Percentiles rank a stretch among this genome's conserved stretches.
phyloP scores from a whole-genome alignment of 1,139 yeast genomes.

The Candida sp. region DNA sequence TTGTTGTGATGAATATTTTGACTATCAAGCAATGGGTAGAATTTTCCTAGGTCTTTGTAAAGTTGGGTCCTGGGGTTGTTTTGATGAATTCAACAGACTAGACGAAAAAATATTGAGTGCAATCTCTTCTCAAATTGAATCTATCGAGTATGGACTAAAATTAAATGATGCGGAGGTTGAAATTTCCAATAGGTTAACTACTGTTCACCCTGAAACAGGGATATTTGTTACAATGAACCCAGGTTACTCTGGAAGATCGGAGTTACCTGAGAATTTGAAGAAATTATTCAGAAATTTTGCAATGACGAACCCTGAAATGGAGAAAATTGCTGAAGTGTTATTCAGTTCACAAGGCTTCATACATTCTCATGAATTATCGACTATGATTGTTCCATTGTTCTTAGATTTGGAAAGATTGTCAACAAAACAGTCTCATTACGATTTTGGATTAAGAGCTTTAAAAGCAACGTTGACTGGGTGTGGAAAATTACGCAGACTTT shows the following conservation, averaged over 20 bases:
- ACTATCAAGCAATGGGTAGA: conserved; percentile 76
- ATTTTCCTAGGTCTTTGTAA: conserved; percentile 79
- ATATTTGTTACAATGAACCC: conserved; percentile 93
- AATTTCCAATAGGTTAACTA: conserved; percentile 44
- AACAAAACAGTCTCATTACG: conserved; percentile 72
- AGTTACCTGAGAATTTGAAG: conserved; percentile 83
- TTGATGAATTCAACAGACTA: conserved; percentile 91
- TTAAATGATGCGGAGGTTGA: conserved; percentile 26
- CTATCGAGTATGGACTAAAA: conserved; percentile 56
- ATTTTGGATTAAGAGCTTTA: conserved; percentile 83
- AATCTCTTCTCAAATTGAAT: conserved; percentile 77
- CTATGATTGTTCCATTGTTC: conserved; percentile 56
- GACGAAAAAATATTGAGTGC: conserved; percentile 75
- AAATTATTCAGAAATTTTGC: conserved; percentile 75
- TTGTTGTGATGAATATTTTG: conserved; percentile 89
- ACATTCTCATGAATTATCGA: conserved; percentile 45
- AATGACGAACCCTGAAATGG: conserved; percentile 71
- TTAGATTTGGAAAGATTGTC: conserved; percentile 30
- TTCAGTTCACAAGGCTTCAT: conserved; percentile 71
- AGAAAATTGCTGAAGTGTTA: conserved; percentile 67
- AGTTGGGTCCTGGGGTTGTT: conserved; percentile 94
- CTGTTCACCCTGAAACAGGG: conserved; percentile 56
- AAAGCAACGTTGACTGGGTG: conserved; percentile 63
- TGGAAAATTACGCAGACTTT: conserved; percentile 43
- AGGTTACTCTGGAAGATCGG: conserved; percentile 78